phyloP scores from a whole-genome alignment of 305 asterid species.

The Fraxinus greggii region DNA sequence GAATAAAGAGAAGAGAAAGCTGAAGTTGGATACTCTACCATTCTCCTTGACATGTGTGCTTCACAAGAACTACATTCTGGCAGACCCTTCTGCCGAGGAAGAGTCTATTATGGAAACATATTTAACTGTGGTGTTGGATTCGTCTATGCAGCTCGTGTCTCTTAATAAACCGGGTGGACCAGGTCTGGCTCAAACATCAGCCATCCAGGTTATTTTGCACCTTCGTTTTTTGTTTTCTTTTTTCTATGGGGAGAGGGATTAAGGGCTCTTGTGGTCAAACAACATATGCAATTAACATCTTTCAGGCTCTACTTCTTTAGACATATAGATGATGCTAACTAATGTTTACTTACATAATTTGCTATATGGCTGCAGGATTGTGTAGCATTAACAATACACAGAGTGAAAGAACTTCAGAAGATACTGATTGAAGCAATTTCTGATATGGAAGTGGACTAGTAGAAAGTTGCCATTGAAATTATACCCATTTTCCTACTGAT shows the following conservation, averaged over 20 bases:
- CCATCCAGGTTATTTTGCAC: conserved; percentile 57
- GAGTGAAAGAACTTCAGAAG: conserved; percentile 63
- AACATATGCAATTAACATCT: not conserved
- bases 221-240: not conserved
- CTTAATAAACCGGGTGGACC: conserved; percentile 89
- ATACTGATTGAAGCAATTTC: conserved; percentile 65
- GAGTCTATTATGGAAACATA: conserved; percentile 85
- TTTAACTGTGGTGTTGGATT: conserved; percentile 73
- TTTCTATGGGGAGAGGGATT: not conserved
- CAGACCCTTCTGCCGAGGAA: conserved; percentile 94
- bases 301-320: not conserved
- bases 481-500: not conserved
- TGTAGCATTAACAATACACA: conserved; percentile 49
- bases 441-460: conserved; percentile 66
- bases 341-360: conserved; percentile 18
- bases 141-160: conserved; percentile 69
- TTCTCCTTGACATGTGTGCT: conserved; percentile 83
- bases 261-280: conserved; percentile 2
- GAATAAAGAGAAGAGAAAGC: conserved; percentile 75
- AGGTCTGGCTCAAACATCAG: conserved; percentile 58
- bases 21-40: conserved; percentile 50
- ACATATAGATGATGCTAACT: not conserved
- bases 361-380: conserved; percentile 62
- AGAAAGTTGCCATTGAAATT: conserved; percentile 12
- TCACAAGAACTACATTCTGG: conserved; percentile 83